Conservation (phyloP, 192 early-diverging fungal species). For the Neocallimastix lanati region DNA sequence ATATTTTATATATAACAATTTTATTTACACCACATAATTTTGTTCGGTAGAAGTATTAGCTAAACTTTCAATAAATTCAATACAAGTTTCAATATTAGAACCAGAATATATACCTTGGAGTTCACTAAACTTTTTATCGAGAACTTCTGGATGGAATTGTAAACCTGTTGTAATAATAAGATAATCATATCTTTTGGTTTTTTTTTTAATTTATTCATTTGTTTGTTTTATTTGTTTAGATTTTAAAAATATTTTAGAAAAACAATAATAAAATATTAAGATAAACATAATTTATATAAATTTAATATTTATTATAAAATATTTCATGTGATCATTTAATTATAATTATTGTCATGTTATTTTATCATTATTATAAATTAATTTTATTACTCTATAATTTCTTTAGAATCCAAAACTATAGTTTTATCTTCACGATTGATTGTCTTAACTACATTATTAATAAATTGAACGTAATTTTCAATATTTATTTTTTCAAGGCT, state of each 20-base stretch:
- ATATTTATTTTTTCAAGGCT: not conserved
- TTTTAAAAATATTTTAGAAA: too few relatives aligned
- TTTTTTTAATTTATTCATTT: too few relatives aligned
- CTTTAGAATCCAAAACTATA: not conserved
- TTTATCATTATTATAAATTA: too few relatives aligned
- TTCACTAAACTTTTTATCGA: conserved; percentile 7
- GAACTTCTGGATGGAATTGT: conserved; percentile 12
- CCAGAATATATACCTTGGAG: conserved; percentile 12
- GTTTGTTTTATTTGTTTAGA: too few relatives aligned
- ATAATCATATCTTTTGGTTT: conserved; percentile 21
- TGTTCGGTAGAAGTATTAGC: not conserved
- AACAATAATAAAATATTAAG: too few relatives aligned
- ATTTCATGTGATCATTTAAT: too few relatives aligned
- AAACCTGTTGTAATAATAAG: conserved; percentile 23
- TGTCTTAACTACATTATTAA: not conserved
- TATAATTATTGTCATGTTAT: too few relatives aligned
- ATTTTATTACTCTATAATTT: not conserved
- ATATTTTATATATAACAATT: too few relatives aligned
- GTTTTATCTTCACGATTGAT: not conserved
- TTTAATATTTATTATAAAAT: too few relatives aligned
- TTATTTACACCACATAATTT: too few relatives aligned
- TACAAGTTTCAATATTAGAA: conserved; percentile 3
- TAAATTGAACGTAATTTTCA: not conserved
- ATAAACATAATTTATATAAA: too few relatives aligned
- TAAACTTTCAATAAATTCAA: not conserved